Percentiles rank a stretch among this genome's conserved stretches.
Conservation (phyloP, 768 basidiomycete genomes). For the Tylopilus rubrobrunneus region DNA sequence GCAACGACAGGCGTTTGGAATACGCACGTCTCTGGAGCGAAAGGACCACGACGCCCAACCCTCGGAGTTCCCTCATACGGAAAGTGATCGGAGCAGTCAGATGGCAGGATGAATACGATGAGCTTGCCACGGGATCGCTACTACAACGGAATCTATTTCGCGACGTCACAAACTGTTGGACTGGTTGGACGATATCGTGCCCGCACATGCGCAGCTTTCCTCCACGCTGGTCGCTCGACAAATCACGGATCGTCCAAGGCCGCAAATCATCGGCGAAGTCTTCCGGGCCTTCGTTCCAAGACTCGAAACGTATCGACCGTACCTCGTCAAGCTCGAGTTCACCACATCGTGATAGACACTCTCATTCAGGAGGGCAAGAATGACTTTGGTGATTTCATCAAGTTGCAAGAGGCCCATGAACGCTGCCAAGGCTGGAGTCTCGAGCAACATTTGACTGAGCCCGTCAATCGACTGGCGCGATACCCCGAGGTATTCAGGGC, state of each 20-base stretch:
- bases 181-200: conserved; percentile 84
- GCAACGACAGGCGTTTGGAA: conserved; percentile 50
- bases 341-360: conserved; percentile 51
- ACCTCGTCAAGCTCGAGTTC: conserved; percentile 67
- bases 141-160: conserved; percentile 12
- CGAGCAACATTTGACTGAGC: conserved; percentile 67
- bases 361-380: conserved; percentile 46
- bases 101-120: conserved; percentile 37
- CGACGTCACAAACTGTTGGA: conserved; percentile 74
- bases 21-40: conserved; percentile 37
- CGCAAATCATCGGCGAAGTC: conserved; percentile 53
- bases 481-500: conserved; percentile 78
- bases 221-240: conserved; percentile 43
- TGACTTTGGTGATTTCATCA: conserved; percentile 84
- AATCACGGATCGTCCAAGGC: conserved; percentile 38
- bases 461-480: conserved; percentile 64
- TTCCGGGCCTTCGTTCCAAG: conserved; percentile 59
- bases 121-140: conserved; percentile 29
- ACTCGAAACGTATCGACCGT: conserved; percentile 84
- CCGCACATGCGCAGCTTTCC: conserved; percentile 66
- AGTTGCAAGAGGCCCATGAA: conserved; percentile 54
- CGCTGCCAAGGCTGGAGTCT: conserved; percentile 63
- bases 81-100: conserved; percentile 42
- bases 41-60: conserved; percentile 1
- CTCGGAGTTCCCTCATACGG: conserved; percentile 31